Evolutionary conservation across 2,329 filamentous ascomycete genomes (phyloP), one percentile per base, ranked within the genome.

Genomic region (Thielaviopsis populi): DNA sequence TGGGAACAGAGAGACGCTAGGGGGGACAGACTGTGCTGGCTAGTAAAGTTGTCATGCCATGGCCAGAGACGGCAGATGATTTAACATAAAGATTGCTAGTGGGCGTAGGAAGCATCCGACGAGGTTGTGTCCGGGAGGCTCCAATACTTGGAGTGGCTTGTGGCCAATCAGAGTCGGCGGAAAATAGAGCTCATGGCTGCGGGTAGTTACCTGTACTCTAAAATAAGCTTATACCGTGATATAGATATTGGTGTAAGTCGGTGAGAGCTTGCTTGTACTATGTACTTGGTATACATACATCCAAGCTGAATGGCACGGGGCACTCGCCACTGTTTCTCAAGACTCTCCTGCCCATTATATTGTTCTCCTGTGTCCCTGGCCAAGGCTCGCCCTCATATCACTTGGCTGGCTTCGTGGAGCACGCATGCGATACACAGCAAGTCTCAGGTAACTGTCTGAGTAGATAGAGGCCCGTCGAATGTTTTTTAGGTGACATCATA

Each of bases 401-500:
- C 19, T 13, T 50, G 13, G 46, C 6, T 27, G 3, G 46, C 5
- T 50, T 50, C 4, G 46, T 24, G 22, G 7, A 24, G 19, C 22
- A 27, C 15, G 46, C 8, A 50, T 24, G 15, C 24, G 13, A 24
- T 15, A 24, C 15, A 15, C 46, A 50, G 11, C 22, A 50, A 50
- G 46, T 24, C 46, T 50, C 27, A 15, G 22, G 11, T 17, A 13
- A 27, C 22, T 24, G 46, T 27, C 22, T 11, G 15, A n/a, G 17
- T 22, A 15, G 10, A 50, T 27, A 50, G 19, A 50, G 22, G 22
- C 22, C 22, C 22, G 13, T 24, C 46, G 22, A 60, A 19, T 11
- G 19, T 48, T 33, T 43, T 11, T 17, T 61, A 30, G 30, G 41
- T 61, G 41, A 48, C 41, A 61, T 61, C 59, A 61, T 48, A 48